These are phyloP conservation scores for Asparagopsis taxiformis DNA, from an alignment of 31 red algal species.

Conservation along the genomic window DNA sequence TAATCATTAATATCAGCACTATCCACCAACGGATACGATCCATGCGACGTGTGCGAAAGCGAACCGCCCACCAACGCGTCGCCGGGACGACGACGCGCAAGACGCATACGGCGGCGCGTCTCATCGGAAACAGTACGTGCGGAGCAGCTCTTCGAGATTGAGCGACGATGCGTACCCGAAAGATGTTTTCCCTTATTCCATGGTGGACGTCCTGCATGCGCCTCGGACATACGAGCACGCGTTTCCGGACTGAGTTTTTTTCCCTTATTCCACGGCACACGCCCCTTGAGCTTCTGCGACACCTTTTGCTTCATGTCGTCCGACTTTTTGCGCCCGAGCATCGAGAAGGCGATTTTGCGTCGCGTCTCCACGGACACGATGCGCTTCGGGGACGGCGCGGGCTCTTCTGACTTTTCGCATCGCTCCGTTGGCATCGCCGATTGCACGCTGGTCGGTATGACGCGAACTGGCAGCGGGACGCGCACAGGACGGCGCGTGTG, in stretches of 20 bases:
- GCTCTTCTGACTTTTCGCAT: not conserved
- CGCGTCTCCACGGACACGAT: constrained; percentile 53
- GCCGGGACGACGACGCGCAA: constrained; percentile 52
- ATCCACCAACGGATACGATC: constrained; percentile 52
- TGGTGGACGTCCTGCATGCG: constrained; percentile 40
- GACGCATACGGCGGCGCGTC: constrained; percentile 46
- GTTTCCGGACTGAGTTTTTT: constrained; percentile 82
- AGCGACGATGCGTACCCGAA: constrained; percentile 36
- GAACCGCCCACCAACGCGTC: constrained; percentile 45
- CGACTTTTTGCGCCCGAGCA: constrained; percentile 68
- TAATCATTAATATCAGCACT: constrained; percentile 76
- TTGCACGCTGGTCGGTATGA: not conserved
- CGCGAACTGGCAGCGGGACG: not conserved
- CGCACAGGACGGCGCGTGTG: constrained; percentile 6
- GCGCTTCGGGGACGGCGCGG: constrained; percentile 5
- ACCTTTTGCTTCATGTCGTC: constrained; percentile 67
- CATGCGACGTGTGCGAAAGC: not conserved
- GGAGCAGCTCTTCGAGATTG: constrained; percentile 16
- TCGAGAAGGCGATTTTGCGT: constrained; percentile 72
- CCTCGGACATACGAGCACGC: constrained; percentile 79
- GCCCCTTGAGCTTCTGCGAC: constrained; percentile 55
- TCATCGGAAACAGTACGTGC: constrained; percentile 40
- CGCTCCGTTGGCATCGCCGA: not conserved
- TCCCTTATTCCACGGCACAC: constrained; percentile 85
- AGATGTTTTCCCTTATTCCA: constrained; percentile 82